phyloP scores from a whole-genome alignment of 2,329 filamentous ascomycete species.

The Falciphora oryzae region DNA sequence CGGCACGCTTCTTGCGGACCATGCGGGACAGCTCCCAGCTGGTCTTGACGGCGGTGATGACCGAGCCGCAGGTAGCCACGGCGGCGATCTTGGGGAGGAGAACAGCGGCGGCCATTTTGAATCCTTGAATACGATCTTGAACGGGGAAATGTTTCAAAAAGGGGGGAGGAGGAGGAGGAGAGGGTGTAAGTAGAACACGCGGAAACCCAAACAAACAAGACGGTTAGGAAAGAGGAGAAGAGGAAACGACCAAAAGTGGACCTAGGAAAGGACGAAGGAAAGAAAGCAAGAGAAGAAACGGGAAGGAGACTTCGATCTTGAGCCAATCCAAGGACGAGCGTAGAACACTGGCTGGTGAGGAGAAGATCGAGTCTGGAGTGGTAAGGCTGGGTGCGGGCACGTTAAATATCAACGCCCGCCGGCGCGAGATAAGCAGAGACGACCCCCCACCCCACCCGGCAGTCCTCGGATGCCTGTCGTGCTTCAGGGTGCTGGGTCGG shows the following conservation, averaged over 20 bases:
- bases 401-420: background rate
- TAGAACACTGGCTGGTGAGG: background rate
- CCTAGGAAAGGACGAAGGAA: background rate
- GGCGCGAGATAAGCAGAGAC: background rate
- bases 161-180: background rate
- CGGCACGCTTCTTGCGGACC: constrained; percentile 19
- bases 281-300: background rate
- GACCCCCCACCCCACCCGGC: too few relatives aligned
- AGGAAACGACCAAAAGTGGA: background rate
- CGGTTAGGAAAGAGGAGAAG: background rate
- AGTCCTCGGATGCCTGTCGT: background rate
- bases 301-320: background rate
- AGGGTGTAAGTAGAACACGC: background rate
- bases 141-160: background rate
- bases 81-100: constrained; percentile 13
- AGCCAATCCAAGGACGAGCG: background rate
- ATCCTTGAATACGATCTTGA: constrained; percentile 1
- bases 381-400: background rate
- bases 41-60: constrained; percentile 25
- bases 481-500: background rate
- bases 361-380: background rate
- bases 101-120: background rate
- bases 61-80: constrained; percentile 22
- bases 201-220: background rate
- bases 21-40: constrained; percentile 24